These are phyloP conservation scores for Escallonia herrerae DNA, from an alignment of 129 eudicot genomes.

Conservation along the genomic window DNA sequence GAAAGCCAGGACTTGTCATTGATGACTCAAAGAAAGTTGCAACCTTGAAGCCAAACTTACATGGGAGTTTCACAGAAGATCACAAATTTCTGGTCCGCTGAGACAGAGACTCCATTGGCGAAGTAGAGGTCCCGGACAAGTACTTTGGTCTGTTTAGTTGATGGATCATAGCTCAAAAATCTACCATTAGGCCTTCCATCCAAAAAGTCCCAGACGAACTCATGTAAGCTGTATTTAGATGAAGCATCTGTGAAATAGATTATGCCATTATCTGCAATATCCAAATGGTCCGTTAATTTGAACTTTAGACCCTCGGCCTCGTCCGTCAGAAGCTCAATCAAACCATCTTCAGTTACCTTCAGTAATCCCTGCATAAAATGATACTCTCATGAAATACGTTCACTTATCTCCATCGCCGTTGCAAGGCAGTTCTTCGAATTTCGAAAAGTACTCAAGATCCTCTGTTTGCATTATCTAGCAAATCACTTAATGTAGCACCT, in stretches of 20 bases:
- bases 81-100: constrained; percentile 52
- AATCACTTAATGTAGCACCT: no score
- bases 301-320: constrained; percentile 83
- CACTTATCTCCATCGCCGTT: no score
- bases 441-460: no score
- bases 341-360: constrained; percentile 52
- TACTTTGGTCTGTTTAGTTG: constrained; percentile 51
- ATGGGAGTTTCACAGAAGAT: constrained; percentile 77
- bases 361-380: constrained; percentile 54
- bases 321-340: constrained; percentile 42
- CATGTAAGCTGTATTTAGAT: constrained; percentile 30
- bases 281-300: constrained; percentile 60
- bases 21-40: not conserved
- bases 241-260: constrained; percentile 91
- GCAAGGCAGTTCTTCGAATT: no score
- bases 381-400: not conserved
- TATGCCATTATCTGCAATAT: constrained; percentile 47
- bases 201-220: constrained; percentile 21
- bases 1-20: not conserved
- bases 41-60: constrained; percentile 22
- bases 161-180: constrained; percentile 70
- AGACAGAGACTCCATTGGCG: constrained; percentile 73
- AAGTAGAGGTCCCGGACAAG: constrained; percentile 60
- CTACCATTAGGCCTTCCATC: constrained; percentile 86
- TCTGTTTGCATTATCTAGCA: no score